These are phyloP conservation scores for Porcisia hertigi DNA, from an alignment of 208 protist genomes.

Conservation along the genomic window DNA sequence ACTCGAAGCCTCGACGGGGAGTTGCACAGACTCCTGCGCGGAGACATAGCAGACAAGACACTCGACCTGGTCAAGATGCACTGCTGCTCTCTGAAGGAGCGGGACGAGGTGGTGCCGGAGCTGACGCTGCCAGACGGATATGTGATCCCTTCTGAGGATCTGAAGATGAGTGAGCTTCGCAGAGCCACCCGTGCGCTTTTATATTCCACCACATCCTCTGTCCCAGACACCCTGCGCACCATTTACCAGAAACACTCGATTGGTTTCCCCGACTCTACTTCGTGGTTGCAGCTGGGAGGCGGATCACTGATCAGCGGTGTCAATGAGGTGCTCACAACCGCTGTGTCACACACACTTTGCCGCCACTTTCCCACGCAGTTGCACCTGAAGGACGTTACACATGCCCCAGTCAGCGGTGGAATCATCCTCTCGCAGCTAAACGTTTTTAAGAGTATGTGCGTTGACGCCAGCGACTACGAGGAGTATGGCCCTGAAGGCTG, in stretches of 20 bases:
- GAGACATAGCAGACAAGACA: conserved; percentile 16
- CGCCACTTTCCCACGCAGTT: conserved; percentile 27
- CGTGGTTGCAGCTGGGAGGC: conserved; percentile 54
- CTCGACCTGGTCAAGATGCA: conserved; percentile 22
- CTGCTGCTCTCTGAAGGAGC: conserved; percentile 22
- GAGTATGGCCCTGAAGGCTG: conserved; percentile 80
- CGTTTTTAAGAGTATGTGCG: conserved; percentile 79
- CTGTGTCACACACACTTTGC: conserved; percentile 29
- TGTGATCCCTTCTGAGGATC: conserved; percentile 2
- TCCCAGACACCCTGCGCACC: conserved; percentile 32
- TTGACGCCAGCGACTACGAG: conserved; percentile 56
- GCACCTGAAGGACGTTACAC: conserved; percentile 33
- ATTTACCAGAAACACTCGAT: conserved; percentile 38
- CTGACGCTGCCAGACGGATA: conserved; percentile 59
- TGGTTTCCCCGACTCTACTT: conserved; percentile 15
- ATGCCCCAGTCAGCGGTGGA: conserved; percentile 59
- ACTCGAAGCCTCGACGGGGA: conserved; percentile 43
- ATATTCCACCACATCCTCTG: conserved; percentile 25
- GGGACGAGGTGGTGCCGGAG: conserved; percentile 18
- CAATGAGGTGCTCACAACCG: conserved; percentile 23
- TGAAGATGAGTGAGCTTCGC: conserved; percentile 19
- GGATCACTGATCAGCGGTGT: conserved; percentile 25
- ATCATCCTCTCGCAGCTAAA: conserved; percentile 74
- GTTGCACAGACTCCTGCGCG: conserved; percentile 20
- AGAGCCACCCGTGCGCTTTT: conserved; percentile 26